Percentiles rank a stretch among this genome's conserved stretches.
Evolutionary conservation across 495 filamentous ascomycete species (phyloP).

Genomic region (Elaphomyces granulatus): DNA sequence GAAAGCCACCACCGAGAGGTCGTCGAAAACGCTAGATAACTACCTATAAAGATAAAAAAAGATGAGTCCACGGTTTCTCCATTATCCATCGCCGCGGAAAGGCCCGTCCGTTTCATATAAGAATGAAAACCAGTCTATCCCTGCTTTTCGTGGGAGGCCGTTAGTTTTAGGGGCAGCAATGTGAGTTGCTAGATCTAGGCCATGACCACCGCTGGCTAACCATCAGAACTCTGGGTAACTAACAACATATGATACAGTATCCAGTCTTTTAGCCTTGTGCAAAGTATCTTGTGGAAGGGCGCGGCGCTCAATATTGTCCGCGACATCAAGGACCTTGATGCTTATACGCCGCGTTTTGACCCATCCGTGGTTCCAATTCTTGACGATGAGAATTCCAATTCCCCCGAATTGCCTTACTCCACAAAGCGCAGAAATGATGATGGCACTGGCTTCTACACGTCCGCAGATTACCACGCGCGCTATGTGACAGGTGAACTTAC

Average conservation of each 20-base stretch:
- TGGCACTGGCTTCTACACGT: conserved; percentile 42
- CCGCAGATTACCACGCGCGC: conserved; percentile 59
- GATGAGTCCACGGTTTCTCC: conserved; percentile 16
- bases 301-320: conserved; percentile 55
- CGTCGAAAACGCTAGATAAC: no score
- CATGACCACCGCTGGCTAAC: neutral
- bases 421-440: conserved; percentile 21
- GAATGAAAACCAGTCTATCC: conserved; percentile 35
- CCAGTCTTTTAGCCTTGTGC: conserved; percentile 37
- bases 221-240: neutral
- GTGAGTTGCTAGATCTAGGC: conserved; percentile 20
- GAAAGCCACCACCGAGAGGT: no score
- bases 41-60: no score
- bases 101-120: conserved; percentile 33
- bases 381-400: conserved; percentile 3
- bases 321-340: conserved; percentile 39
- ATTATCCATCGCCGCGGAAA: conserved; percentile 31
- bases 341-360: conserved; percentile 53
- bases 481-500: conserved; percentile 56
- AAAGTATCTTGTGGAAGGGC: conserved; percentile 55
- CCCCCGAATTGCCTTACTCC: conserved; percentile 7
- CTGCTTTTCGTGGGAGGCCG: conserved; percentile 37
- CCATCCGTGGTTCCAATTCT: conserved; percentile 67
- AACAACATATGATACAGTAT: conserved; percentile 27
- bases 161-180: conserved; percentile 35